phyloP scores from a whole-genome alignment of 805 yeast species.

The Ogataea trehalophila region DNA sequence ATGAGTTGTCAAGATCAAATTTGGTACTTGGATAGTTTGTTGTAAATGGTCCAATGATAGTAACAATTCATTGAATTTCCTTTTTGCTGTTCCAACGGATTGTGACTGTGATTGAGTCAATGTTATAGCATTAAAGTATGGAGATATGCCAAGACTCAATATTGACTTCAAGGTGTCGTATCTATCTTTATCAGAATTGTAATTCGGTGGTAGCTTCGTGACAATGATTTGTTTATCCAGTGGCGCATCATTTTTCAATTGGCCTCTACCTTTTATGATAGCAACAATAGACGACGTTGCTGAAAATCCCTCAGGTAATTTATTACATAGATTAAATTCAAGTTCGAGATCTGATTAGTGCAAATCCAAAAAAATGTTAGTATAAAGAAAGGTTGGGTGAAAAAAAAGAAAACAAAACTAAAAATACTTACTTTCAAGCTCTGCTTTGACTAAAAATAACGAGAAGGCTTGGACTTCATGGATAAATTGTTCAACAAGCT shows the following conservation, averaged over 20 bases:
- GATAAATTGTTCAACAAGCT: no score
- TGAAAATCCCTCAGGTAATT: background rate
- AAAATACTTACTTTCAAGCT: no score
- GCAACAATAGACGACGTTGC: constrained; percentile 1
- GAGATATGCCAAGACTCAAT: constrained; percentile 58
- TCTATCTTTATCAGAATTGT: constrained; percentile 6
- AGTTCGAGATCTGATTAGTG: no score
- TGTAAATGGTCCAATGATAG: constrained; percentile 63
- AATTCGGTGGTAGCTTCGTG: constrained; percentile 5
- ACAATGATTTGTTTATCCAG: constrained; percentile 6
- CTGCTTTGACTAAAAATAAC: no score
- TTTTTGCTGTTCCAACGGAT: constrained; percentile 44
- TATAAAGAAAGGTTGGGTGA: no score
- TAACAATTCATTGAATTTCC: constrained; percentile 64
- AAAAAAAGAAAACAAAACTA: no score
- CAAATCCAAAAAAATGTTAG: no score
- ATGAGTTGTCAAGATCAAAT: constrained; percentile 49
- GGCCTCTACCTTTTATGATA: constrained; percentile 13
- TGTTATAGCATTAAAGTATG: constrained; percentile 57
- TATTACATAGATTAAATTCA: background rate
- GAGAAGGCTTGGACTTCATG: no score
- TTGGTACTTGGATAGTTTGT: constrained; percentile 64
- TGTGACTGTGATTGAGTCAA: constrained; percentile 21
- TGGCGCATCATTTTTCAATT: background rate
- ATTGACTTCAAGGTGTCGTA: constrained; percentile 52